Evolutionary conservation across 192 early-diverging fungal species (phyloP).

Genomic region (Geranomyces variabilis): DNA sequence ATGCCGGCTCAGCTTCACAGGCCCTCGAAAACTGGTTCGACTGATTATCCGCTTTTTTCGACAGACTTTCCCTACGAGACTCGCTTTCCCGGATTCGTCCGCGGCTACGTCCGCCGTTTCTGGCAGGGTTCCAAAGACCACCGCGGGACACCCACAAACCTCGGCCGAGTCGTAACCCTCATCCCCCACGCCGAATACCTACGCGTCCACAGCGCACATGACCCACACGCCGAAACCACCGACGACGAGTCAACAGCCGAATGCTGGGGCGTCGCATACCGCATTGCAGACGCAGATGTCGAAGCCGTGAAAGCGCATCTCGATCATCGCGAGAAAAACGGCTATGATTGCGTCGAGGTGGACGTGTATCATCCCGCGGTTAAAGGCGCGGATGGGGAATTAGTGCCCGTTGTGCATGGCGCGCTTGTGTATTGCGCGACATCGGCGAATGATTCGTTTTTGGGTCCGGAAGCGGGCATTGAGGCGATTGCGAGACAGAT

Average conservation of each 20-base stretch:
- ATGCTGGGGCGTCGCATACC: slow-evolving; percentile 81
- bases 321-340: slow-evolving; percentile 90
- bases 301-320: slow-evolving; percentile 71
- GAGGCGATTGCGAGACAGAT: slow-evolving; percentile 71
- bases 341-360: slow-evolving; percentile 70
- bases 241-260: slow-evolving; percentile 13
- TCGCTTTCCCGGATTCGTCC: slow-evolving; percentile 61
- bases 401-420: slow-evolving; percentile 35
- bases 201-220: slow-evolving; percentile 13
- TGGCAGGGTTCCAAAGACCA: slow-evolving; percentile 88
- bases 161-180: slow-evolving; percentile 87
- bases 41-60: not conserved
- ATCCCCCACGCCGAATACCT: slow-evolving; percentile 74
- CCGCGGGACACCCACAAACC: slow-evolving; percentile 73
- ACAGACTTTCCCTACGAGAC: slow-evolving; percentile 68
- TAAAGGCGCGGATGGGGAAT: not conserved
- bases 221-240: slow-evolving; percentile 27
- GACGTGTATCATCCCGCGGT: slow-evolving; percentile 58
- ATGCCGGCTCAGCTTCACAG: too few relatives aligned
- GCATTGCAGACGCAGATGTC: slow-evolving; percentile 67
- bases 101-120: slow-evolving; percentile 71
- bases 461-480: slow-evolving; percentile 63
- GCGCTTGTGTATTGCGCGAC: slow-evolving; percentile 83
- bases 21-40: too few relatives aligned
- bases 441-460: slow-evolving; percentile 75